Conservation (phyloP, 352 stramenopile species). For the Lagenidium giganteum region DNA sequence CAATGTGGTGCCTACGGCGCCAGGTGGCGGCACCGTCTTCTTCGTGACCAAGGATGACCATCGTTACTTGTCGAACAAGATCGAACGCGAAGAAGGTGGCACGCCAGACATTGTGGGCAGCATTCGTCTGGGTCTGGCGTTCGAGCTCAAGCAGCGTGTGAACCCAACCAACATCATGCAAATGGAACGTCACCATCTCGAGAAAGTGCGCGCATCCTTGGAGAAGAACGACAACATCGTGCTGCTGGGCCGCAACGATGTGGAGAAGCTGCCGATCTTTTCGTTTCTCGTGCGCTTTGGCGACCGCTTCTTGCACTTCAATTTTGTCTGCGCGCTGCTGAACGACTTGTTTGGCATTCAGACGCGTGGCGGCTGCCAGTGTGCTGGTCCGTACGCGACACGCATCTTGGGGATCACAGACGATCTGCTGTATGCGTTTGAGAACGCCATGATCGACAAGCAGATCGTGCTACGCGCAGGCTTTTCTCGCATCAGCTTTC, state of each 20-base stretch:
- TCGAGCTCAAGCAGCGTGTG: conserved; percentile 78
- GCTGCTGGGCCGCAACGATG: conserved; percentile 58
- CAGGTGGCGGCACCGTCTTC: conserved; percentile 39
- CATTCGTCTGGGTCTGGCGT: conserved; percentile 83
- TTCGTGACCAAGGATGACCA: conserved; percentile 38
- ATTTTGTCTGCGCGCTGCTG: conserved; percentile 94
- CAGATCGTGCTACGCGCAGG: conserved; percentile 90
- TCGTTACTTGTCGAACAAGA: conserved; percentile 79
- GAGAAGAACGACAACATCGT: conserved; percentile 54
- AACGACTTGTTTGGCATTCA: conserved; percentile 98
- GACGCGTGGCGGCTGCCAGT: conserved; percentile 38
- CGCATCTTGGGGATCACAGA: conserved; percentile 85
- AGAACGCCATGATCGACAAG: conserved; percentile 82
- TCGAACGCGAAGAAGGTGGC: conserved; percentile 94
- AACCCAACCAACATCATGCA: conserved; percentile 28
- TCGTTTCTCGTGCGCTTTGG: conserved; percentile 88
- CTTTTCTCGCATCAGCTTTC: conserved; percentile 90
- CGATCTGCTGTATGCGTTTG: conserved; percentile 48
- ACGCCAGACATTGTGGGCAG: conserved; percentile 92
- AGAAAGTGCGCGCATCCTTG: conserved; percentile 23
- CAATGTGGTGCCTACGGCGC: conserved; percentile 35
- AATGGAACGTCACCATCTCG: conserved; percentile 25
- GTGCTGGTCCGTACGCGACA: conserved; percentile 90
- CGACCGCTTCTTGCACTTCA: conserved; percentile 91
- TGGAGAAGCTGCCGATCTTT: conserved; percentile 80